phyloP scores from a whole-genome alignment of 2,329 filamentous ascomycete genomes.

The Ramichloridium luteum region DNA sequence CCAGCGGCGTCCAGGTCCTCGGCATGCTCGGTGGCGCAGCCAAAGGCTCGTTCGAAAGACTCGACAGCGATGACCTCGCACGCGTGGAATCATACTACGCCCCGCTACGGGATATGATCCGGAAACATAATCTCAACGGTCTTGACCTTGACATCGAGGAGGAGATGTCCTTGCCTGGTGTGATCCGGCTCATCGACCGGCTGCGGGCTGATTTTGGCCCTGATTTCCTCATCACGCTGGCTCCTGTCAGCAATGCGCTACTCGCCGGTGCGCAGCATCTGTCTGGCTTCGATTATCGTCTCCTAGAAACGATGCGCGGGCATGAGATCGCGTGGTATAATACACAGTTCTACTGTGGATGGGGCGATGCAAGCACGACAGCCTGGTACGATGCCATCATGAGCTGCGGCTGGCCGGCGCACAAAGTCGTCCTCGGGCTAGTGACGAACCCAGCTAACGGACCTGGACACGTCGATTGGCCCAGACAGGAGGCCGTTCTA shows the following conservation, averaged over 20 bases:
- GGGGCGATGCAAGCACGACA: conserved; percentile 52
- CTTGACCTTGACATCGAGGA: conserved; percentile 76
- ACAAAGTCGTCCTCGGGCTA: conserved; percentile 66
- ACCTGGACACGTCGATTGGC: conserved; percentile 47
- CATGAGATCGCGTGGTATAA: conserved; percentile 73
- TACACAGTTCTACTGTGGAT: conserved; percentile 85
- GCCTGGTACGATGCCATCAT: conserved; percentile 42
- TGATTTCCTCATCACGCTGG: conserved; percentile 64
- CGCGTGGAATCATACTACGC: conserved; percentile 63
- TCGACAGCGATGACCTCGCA: conserved; percentile 44
- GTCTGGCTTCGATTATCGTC: conserved; percentile 69
- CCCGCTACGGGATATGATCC: conserved; percentile 55
- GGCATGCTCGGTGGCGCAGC: conserved; percentile 83
- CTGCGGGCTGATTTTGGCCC: conserved; percentile 52
- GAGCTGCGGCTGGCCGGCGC: conserved; percentile 55
- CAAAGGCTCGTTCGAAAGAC: conserved; percentile 52
- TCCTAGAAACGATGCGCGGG: conserved; percentile 56
- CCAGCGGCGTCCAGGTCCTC: conserved; percentile 63
- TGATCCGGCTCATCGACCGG: conserved; percentile 40
- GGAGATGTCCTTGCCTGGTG: conserved; percentile 52
- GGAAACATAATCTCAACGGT: conserved; percentile 50
- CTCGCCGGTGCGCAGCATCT: conserved; percentile 47
- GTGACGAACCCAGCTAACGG: conserved; percentile 63
- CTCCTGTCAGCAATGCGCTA: conserved; percentile 68
- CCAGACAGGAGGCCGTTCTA: conserved; percentile 45